phyloP scores from a whole-genome alignment of 192 early-diverging fungal species.

The Piromyces finnis region DNA sequence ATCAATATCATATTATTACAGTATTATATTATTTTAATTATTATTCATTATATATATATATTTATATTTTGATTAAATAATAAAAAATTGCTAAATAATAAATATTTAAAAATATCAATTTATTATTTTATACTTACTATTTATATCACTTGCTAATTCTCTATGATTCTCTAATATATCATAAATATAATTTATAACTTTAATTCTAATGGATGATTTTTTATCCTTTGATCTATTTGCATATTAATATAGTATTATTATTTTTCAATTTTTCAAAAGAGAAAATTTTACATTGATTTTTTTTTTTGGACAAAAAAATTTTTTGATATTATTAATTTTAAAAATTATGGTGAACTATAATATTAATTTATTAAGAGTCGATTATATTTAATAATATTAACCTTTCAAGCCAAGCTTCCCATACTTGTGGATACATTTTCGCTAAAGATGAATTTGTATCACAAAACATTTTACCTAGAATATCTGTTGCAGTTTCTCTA shows the following conservation, averaged over 20 bases:
- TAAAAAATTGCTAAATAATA: no score
- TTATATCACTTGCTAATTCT: conserved; percentile 48
- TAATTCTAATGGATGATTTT: conserved; percentile 35
- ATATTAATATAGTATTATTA: not conserved
- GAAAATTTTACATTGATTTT: no score
- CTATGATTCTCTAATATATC: conserved; percentile 53
- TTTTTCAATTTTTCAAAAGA: not conserved
- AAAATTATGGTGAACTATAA: no score
- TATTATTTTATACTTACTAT: conserved; percentile 17
- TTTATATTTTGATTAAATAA: no score
- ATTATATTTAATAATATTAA: no score
- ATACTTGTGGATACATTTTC: conserved; percentile 54
- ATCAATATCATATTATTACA: no score
- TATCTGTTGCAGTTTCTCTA: conserved; percentile 53
- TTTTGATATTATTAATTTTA: no score
- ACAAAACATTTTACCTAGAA: conserved; percentile 76
- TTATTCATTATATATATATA: no score
- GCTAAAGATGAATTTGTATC: conserved; percentile 51
- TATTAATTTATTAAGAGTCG: no score
- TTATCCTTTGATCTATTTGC: conserved; percentile 51
- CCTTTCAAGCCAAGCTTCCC: conserved; percentile 72
- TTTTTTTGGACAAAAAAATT: no score
- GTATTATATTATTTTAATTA: no score
- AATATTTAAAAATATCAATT: no score
- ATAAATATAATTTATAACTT: conserved; percentile 49